Base-by-base conservation (phyloP, 1,139 yeast genomes). In the Debaryomyces sp. region DNA sequence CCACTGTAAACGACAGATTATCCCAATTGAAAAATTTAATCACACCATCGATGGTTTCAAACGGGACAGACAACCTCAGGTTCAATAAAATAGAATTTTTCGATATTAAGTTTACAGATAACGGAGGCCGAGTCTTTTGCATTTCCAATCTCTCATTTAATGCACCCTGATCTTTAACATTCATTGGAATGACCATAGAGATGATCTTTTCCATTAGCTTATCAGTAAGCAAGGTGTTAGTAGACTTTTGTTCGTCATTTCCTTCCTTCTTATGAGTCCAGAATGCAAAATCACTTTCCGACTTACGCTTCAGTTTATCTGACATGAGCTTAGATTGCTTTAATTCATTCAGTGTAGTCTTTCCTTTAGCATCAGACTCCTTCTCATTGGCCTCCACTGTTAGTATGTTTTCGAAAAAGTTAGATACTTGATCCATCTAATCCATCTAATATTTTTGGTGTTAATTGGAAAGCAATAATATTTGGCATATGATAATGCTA, bases 41-140 rank as follows among this genome's bases (percentile, higher is more conserved):
- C 6, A 82, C 58, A 46, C 76, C 74, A 63, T 89, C 94, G 26
- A 87, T 67, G 7, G 80, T 47, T 47, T 77, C 79, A 61, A 87
- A 89, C 0, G 89, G 82, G 1, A 75, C 61, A 5, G 89, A 79
- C 13, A 87, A 64, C 45, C 96, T 68, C 18, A 89, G 81, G 50
- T 83, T 82, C 71, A 89, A 71, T 53, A 77, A 75, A 30, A 87
- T 81, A 50, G 88, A 80, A 62, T 90, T 89, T 52, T 76, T 80
- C 38, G 90, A 81, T 86, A 88, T 87, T 9, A 78, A 58, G 41
- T 81, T 88, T 45, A 89, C 82, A 24, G 90, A 84, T 33, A 90
- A 68, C 15, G 82, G 81, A 0, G 96, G 95, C 45, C 96, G 67
- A 17, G 73, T 66, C 52, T 81, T 81, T 50, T 88, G 90, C 54